These are phyloP conservation scores for Aspergillus indologenus DNA, from an alignment of 495 filamentous ascomycete genomes.

Conservation along the genomic window DNA sequence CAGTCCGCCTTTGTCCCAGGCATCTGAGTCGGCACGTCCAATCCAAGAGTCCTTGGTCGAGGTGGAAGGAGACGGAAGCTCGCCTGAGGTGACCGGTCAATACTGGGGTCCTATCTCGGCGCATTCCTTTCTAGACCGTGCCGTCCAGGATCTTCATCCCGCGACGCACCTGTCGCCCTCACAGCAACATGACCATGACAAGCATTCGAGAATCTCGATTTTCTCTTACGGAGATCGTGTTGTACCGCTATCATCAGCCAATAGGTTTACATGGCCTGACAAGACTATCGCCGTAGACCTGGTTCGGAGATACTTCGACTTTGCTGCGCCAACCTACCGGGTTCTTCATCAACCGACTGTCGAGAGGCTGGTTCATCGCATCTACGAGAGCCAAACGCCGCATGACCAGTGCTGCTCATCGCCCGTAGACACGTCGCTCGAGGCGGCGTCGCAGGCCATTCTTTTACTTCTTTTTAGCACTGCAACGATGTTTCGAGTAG, in stretches of 20 bases:
- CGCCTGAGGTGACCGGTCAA: constrained; percentile 17
- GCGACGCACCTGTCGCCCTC: constrained; percentile 6
- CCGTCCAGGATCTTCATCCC: constrained; percentile 16
- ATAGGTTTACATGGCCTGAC: constrained; percentile 25
- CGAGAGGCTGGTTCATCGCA: constrained; percentile 15
- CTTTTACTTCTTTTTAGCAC: constrained; percentile 25
- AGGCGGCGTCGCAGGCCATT: constrained; percentile 13
- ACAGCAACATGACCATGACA: not conserved
- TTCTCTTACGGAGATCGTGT: constrained; percentile 27
- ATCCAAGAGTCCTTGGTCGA: constrained; percentile 5
- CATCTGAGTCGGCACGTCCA: constrained; percentile 2
- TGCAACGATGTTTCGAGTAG: constrained; percentile 19
- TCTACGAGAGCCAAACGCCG: constrained; percentile 8
- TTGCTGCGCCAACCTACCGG: constrained; percentile 31
- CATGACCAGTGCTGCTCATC: not conserved
- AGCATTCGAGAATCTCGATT: constrained; percentile 16
- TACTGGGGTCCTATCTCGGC: constrained; percentile 29
- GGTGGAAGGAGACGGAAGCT: not conserved
- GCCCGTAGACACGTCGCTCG: not conserved
- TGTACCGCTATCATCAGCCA: constrained; percentile 13
- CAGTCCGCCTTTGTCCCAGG: not conserved
- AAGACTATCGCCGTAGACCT: constrained; percentile 14
- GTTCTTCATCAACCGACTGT: constrained; percentile 28
- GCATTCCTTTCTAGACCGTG: constrained; percentile 28
- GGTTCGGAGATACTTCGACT: constrained; percentile 32